Evolutionary conservation across 2,329 filamentous ascomycete genomes (phyloP).

Genomic region (Cryphonectria nitschkei): DNA sequence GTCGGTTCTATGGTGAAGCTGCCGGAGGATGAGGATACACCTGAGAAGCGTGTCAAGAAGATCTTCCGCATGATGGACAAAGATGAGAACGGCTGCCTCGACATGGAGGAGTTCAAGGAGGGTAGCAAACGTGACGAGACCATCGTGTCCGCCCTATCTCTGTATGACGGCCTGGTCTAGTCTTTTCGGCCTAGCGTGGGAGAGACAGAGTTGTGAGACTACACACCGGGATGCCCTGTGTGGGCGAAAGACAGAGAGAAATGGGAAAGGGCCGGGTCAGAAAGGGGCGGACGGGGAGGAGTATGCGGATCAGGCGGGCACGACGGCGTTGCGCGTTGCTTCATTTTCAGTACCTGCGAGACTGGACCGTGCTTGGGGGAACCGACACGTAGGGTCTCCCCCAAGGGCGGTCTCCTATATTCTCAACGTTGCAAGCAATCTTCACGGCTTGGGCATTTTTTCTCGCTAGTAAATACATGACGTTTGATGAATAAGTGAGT

Average conservation of each 20-base stretch:
- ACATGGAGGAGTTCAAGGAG: constrained; percentile 99
- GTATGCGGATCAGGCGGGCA: background rate
- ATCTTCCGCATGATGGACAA: constrained; percentile 99
- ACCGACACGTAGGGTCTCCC: background rate
- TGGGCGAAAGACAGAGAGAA: background rate
- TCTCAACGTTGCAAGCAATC: background rate
- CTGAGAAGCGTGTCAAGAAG: constrained; percentile 96
- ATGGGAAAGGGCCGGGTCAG: background rate
- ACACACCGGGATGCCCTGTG: background rate
- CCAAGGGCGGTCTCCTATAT: background rate
- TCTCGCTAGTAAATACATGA: constrained; percentile 12
- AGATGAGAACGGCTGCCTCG: constrained; percentile 95
- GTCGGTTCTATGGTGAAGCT: constrained; percentile 99
- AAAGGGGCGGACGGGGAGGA: background rate
- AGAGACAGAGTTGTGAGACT: background rate
- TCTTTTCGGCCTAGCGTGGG: background rate
- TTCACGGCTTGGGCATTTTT: background rate
- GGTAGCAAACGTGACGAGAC: constrained; percentile 98
- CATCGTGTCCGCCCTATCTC: constrained; percentile 92
- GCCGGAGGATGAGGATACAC: constrained; percentile 97
- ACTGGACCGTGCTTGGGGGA: background rate
- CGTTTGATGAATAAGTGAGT: constrained; percentile 2
- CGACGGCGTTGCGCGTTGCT: constrained; percentile 12
- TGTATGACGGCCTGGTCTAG: constrained; percentile 94
- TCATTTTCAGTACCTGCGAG: constrained; percentile 10